Evolutionary conservation across 805 yeast species (phyloP), one percentile per base, ranked within the genome.

Genomic region (Candida koratica): DNA sequence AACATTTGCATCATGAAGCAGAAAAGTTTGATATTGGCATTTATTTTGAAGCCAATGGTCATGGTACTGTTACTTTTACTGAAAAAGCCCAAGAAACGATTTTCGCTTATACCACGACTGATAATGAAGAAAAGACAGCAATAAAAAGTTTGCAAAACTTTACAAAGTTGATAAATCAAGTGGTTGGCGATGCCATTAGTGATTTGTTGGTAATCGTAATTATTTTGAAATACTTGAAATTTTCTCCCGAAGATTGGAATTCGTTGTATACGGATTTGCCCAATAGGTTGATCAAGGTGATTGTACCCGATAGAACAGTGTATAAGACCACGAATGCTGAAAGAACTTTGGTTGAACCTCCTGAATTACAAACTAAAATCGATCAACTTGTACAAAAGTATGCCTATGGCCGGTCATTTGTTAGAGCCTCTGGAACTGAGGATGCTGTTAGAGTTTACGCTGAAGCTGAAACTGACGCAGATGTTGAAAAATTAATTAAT

Each of bases 1-100:
- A 93, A 60, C 95, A 93, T 62, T 67, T 93, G 45, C 98, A 93
- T 56, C 97, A 90, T 53, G 95, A 88, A 34, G 93, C 95, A 1
- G 77, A 73, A 41, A 71, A 77, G 28, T 93, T 75, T 53, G 97
- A 88, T 52, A 73, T 90, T 43, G 98, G 98, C 17, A 80, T 93
- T 11, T 93, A 93, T 61, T 93, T 93, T 51, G 98, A 93, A 65
- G 98, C 98, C 36, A 93, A 93, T 56, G 98, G 98, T n/a, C 98
- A 93, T 55, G 98, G 98, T 10, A 93, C 98, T 0, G 95, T 90
- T 5, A 68, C 87, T 14, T 93, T 93, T 55, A 77, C 85, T 4
- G 70, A 76, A 1, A 59, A 62, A 12, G 64, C 66, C 5, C 67
- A 76, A 39, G 49, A 50, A 2, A 50, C 50, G 7, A 60, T 67